Evolutionary conservation across 148 eudicot genomes (phyloP).

Genomic region (Persicaria maculosa): DNA sequence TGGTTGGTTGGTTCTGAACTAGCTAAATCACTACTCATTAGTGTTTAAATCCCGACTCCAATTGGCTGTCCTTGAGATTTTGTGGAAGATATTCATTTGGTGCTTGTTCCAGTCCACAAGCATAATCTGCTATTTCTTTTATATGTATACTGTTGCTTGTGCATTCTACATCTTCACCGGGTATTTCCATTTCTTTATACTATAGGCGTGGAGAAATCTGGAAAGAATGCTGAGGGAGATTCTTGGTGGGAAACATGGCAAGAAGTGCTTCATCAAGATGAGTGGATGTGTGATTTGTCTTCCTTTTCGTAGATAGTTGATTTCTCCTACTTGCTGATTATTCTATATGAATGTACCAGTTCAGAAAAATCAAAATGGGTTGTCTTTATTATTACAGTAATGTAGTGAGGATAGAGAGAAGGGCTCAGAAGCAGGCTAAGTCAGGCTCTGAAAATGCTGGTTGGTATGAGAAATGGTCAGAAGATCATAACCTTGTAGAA

Average conservation of each 20-base stretch:
- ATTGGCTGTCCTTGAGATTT: not conserved
- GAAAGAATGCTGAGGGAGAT: conserved; percentile 92
- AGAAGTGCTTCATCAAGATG: conserved; percentile 96
- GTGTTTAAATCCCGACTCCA: not conserved
- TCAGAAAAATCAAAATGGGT: not conserved
- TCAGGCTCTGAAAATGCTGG: conserved; percentile 97
- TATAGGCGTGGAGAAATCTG: conserved; percentile 91
- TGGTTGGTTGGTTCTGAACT: no score
- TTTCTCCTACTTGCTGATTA: not conserved
- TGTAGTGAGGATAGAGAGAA: conserved; percentile 91
- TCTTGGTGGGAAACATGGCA: conserved; percentile 99
- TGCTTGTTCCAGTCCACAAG: not conserved
- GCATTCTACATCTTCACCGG: conserved; percentile 2
- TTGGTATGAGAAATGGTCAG: conserved; percentile 97
- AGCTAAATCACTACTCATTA: not conserved
- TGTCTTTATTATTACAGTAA: conserved; percentile 46
- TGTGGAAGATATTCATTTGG: not conserved
- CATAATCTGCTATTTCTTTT: not conserved
- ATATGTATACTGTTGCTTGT: conserved; percentile 1
- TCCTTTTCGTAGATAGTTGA: not conserved
- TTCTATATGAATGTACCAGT: not conserved
- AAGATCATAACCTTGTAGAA: not conserved
- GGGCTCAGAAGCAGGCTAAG: conserved; percentile 98
- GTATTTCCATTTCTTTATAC: conserved; percentile 9
- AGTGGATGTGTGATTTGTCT: conserved; percentile 62